Conservation (phyloP, 2,329 filamentous ascomycete genomes). For the Colletotrichum falcatum region DNA sequence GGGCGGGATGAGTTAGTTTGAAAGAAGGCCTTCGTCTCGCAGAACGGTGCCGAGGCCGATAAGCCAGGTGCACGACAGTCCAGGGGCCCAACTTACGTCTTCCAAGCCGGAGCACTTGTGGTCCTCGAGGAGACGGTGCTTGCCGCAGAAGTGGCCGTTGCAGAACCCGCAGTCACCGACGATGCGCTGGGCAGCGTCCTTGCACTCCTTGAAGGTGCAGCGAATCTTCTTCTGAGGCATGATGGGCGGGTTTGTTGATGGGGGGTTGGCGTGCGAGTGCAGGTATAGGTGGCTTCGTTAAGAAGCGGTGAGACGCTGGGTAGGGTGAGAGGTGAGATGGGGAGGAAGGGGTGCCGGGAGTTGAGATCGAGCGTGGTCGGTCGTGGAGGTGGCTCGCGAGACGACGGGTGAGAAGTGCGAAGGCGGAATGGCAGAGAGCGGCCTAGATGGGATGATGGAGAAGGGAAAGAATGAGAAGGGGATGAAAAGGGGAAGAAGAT, state of each 20-base stretch:
- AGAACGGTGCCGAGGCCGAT: conserved; percentile 54
- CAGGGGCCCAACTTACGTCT: conserved; percentile 71
- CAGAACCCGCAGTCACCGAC: conserved; percentile 98
- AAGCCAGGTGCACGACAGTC: conserved; percentile 50
- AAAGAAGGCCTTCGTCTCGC: conserved; percentile 52
- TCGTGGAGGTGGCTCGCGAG: conserved; percentile 8
- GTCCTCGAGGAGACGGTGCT: conserved; percentile 92
- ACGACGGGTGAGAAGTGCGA: conserved; percentile 1
- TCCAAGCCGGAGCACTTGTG: conserved; percentile 94
- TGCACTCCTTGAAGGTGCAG: conserved; percentile 92
- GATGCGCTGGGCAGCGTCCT: conserved; percentile 87
- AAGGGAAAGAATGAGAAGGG: not conserved
- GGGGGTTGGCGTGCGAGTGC: conserved; percentile 10
- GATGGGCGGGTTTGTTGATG: conserved; percentile 43
- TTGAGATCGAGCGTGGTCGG: conserved; percentile 2
- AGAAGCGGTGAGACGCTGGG: conserved; percentile 12
- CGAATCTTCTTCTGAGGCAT: conserved; percentile 83
- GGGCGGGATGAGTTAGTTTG: conserved; percentile 44
- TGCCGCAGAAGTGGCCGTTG: conserved; percentile 92
- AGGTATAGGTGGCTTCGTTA: conserved; percentile 6
- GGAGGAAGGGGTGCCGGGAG: conserved; percentile 19
- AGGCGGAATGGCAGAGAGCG: not conserved
- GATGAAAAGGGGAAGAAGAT: conserved; percentile 11
- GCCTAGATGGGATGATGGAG: not conserved
- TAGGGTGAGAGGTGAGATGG: not conserved